These are phyloP conservation scores for Lepidium didymum DNA, from an alignment of 345 rosid species.

Conservation along the genomic window DNA sequence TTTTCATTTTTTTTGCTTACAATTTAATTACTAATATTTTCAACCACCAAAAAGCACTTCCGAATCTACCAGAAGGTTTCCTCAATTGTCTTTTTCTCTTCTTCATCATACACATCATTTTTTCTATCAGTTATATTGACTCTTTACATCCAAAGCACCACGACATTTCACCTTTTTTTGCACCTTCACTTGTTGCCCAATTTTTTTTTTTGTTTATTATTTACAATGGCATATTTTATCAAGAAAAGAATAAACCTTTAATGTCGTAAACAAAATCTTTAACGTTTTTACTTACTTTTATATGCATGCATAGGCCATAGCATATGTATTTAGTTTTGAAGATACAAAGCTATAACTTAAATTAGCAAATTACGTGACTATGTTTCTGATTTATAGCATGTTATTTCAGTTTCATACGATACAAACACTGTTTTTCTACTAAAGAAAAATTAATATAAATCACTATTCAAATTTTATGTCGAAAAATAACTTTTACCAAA, in stretches of 20 bases:
- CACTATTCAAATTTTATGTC: too few species aligned
- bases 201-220: background rate
- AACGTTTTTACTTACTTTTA: background rate
- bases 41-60: slow-evolving; percentile 22
- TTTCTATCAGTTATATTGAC: background rate
- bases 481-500: too few species aligned
- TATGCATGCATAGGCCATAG: background rate
- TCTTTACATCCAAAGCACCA: background rate
- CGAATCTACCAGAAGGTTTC: slow-evolving; percentile 3
- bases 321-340: background rate
- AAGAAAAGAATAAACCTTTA: background rate
- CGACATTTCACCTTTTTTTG: background rate
- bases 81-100: background rate
- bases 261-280: background rate
- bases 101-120: background rate
- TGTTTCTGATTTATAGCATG: background rate
- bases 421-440: background rate
- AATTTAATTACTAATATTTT: background rate
- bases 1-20: background rate
- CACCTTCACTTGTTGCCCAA: background rate
- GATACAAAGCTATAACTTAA: background rate
- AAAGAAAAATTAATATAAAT: too few species aligned
- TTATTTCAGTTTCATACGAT: background rate
- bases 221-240: background rate
- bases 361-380: background rate